Percentiles rank a stretch among this genome's conserved stretches.
phyloP scores from a whole-genome alignment of 768 basidiomycete species.

The Leccinum incarnatum region DNA sequence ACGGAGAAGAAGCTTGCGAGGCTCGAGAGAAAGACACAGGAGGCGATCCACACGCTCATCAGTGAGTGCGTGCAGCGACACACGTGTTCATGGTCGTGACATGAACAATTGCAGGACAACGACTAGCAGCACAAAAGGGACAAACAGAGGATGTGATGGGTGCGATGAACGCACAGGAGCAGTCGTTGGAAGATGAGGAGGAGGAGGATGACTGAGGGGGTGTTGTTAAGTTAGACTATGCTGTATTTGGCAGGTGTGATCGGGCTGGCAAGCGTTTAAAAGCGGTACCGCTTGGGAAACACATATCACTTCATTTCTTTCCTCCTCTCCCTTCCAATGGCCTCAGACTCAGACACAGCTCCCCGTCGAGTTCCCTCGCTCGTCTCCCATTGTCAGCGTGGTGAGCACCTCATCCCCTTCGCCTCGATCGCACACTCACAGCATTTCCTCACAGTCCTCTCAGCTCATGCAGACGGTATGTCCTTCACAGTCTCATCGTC shows the following conservation, averaged over 20 bases:
- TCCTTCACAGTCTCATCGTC: constrained; percentile 3
- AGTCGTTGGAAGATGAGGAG: constrained; percentile 45
- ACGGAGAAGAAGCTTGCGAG: constrained; percentile 87
- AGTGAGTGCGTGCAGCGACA: constrained; percentile 50
- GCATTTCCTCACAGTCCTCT: constrained; percentile 45
- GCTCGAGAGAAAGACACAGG: constrained; percentile 88
- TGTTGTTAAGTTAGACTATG: not conserved
- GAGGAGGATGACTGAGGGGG: constrained; percentile 9
- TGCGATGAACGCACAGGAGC: constrained; percentile 78
- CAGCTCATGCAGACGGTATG: constrained; percentile 60
- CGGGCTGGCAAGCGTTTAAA: constrained; percentile 12
- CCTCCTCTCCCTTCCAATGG: constrained; percentile 23
- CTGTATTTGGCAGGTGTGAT: constrained; percentile 21
- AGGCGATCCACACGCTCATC: constrained; percentile 89
- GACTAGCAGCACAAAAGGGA: constrained; percentile 76
- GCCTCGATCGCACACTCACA: constrained; percentile 9
- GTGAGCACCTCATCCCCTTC: constrained; percentile 37
- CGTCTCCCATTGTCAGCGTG: constrained; percentile 69
- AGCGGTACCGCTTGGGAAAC: constrained; percentile 2
- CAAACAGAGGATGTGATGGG: constrained; percentile 77
- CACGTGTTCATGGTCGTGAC: constrained; percentile 9
- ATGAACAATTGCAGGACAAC: constrained; percentile 56
- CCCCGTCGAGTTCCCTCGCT: constrained; percentile 56
- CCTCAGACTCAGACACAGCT: constrained; percentile 33
- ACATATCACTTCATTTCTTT: not conserved